A percentile compares a stretch with the other conserved stretches of the same genome.
Conservation (phyloP, 1,284 basidiomycete species). For the Malassezia slooffiae region DNA sequence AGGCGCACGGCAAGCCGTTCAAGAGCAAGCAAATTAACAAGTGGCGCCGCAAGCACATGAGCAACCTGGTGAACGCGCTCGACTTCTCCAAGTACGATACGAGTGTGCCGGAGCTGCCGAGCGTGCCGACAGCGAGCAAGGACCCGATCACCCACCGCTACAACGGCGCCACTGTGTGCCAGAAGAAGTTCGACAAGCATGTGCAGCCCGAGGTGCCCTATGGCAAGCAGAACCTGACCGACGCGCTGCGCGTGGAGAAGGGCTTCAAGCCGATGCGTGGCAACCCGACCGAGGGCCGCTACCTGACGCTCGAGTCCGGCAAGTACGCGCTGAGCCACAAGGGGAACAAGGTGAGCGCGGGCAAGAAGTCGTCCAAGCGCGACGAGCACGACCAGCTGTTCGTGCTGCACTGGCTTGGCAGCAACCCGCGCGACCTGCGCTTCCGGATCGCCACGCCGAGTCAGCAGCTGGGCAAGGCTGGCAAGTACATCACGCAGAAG, state of each 20-base stretch:
- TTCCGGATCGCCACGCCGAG: conserved; percentile 10
- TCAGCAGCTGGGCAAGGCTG: not conserved
- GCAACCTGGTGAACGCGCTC: conserved; percentile 28
- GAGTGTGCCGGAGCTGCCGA: conserved; percentile 10
- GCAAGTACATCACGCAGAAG: conserved; percentile 10
- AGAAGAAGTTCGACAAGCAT: not conserved
- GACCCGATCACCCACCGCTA: conserved; percentile 17
- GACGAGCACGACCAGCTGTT: conserved; percentile 6
- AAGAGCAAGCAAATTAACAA: conserved; percentile 19
- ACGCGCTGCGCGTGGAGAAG: conserved; percentile 16
- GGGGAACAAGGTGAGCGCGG: not conserved
- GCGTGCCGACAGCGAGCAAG: conserved; percentile 14
- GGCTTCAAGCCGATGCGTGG: conserved; percentile 30
- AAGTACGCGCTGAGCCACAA: conserved; percentile 16
- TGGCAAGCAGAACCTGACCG: conserved; percentile 1
- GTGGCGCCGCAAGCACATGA: conserved; percentile 33
- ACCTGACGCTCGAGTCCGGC: conserved; percentile 21
- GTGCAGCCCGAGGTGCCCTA: conserved; percentile 14
- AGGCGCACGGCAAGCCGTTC: conserved; percentile 27
- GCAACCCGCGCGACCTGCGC: conserved; percentile 7
- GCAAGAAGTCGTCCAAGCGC: not conserved
- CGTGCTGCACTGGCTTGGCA: conserved; percentile 11
- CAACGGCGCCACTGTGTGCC: conserved; percentile 17
- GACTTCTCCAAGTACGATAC: conserved; percentile 25
- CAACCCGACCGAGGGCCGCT: conserved; percentile 30